These are phyloP conservation scores for Botrytis aclada DNA, from an alignment of 2,329 filamentous ascomycete species.

Conservation along the genomic window DNA sequence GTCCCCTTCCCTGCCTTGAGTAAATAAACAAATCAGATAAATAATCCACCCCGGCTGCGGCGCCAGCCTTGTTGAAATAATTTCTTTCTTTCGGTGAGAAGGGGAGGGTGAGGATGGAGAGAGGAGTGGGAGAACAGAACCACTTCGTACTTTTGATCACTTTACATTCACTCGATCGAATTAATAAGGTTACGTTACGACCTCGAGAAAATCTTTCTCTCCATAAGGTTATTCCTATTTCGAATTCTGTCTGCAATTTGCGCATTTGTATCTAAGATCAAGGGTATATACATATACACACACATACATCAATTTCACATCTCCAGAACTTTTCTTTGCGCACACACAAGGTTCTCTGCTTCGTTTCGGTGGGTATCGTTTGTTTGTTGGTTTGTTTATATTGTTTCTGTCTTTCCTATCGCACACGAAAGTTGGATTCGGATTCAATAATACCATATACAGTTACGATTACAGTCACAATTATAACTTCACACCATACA, in stretches of 20 bases:
- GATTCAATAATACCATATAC: background rate
- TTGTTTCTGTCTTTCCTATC: constrained; percentile 5
- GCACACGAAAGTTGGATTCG: background rate
- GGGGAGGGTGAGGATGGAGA: background rate
- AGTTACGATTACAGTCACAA: background rate
- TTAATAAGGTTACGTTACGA: background rate
- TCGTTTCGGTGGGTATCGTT: background rate
- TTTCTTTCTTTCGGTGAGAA: background rate
- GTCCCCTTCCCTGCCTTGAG: background rate
- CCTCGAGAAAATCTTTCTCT: background rate
- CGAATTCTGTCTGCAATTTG: background rate
- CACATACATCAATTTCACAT: background rate
- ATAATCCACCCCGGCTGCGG: constrained; percentile 1
- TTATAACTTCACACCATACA: background rate
- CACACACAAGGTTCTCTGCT: background rate
- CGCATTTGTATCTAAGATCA: background rate
- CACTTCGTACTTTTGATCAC: too few species aligned
- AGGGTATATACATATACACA: background rate
- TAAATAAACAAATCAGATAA: background rate
- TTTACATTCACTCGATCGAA: background rate
- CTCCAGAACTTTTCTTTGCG: background rate
- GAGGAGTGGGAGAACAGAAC: background rate
- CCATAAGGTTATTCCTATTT: background rate
- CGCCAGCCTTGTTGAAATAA: constrained; percentile 13
- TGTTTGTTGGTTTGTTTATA: background rate